Evolutionary conservation across 1,284 basidiomycete genomes (phyloP), one percentile per base, ranked within the genome.

Genomic region (Coniferiporia weirii): DNA sequence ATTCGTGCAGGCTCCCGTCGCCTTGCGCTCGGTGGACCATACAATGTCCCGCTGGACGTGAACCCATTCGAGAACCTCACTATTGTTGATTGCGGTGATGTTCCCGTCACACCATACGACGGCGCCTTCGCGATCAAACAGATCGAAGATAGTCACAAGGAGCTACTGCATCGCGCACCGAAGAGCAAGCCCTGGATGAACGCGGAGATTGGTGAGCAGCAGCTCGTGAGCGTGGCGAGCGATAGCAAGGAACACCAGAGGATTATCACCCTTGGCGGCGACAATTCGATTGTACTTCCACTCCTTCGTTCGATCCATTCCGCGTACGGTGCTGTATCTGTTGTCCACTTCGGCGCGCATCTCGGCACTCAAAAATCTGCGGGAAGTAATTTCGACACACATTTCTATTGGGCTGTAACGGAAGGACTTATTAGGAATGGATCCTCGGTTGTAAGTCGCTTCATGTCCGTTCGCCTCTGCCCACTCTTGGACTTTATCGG

Each of bases 271-370:
- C 79, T 91, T 19, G 89, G 89, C 36, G 89, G 89, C 10, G 89
- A 91, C 66, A 88, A 91, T 66, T 88, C 87, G 2, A 87, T 91
- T 61, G 87, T 82, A 27, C 74, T 86, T 12, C 82, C 82, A n/a
- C 68, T 83, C 32, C 70, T 83, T 48, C 81, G 87, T 43, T 87
- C 87, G 12, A 81, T 90, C 52, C 68, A 86, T 68, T 80, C 80
- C 51, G 81, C 80, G 8, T 89, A 90, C 66, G 87, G 88, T 6
- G 76, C 83, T 34, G 85, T 89, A 52, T 85, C 84, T 44, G 85
- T 91, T 46, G 88, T 91, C 52, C 88, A 91, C 70, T 90, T 91
- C 67, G 89, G 91, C 68, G 85, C 85, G 47, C 87, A 91, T 62
- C 67, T 72, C 20, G 85, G 86, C 66, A 87, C 89, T 4, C 89